Base-by-base conservation (phyloP, 331 rosid species). In the Malus hybrid region DNA sequence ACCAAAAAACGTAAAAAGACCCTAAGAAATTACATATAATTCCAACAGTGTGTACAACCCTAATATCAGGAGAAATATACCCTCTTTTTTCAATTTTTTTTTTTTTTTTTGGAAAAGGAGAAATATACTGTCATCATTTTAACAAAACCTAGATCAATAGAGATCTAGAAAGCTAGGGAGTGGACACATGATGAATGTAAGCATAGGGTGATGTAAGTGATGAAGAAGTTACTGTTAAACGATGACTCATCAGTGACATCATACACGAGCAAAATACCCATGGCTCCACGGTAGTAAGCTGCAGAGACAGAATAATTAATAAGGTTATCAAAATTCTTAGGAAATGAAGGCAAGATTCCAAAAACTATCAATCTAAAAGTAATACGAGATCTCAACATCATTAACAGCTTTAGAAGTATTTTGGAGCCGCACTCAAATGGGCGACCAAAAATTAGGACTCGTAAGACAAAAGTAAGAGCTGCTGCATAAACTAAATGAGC, bases 211-310 rank as follows among this genome's bases (percentile, higher is more conserved):
- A 55, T 54, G 20, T 5, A 56, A 60, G 80, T 70, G 54, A 79
- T 46, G 70, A 71, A 82, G 85, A 76, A 56, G 77, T 81, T 87
- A 93, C 97, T 93, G 93, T 93, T 89, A 79, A 93, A 93, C 59
- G 98, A 93, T 4, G 98, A 91, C 86, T 91, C 98, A 18, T 93
- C 97, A 29, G 98, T 93, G 78, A 93, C 97, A 71, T 93, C 98
- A 79, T 93, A 93, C 75, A 93, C 98, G 6, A 93, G 97, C 90
- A 93, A 89, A 85, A 93, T 93, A 66, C 98, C 98, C 98, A 93
- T 93, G 82, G 98, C 98, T 81, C 98, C 98, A 57, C 97, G 97
- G 74, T 93, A 93, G 82, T 93, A 93, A 77, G 98, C 98, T 93
- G 92, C 90, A 80, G 68, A 78, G 73, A 55, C 79, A 44, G 64